Evolutionary conservation across 768 basidiomycete species (phyloP), one percentile per base, ranked within the genome.

Genomic region (Lentinula raphanica): DNA sequence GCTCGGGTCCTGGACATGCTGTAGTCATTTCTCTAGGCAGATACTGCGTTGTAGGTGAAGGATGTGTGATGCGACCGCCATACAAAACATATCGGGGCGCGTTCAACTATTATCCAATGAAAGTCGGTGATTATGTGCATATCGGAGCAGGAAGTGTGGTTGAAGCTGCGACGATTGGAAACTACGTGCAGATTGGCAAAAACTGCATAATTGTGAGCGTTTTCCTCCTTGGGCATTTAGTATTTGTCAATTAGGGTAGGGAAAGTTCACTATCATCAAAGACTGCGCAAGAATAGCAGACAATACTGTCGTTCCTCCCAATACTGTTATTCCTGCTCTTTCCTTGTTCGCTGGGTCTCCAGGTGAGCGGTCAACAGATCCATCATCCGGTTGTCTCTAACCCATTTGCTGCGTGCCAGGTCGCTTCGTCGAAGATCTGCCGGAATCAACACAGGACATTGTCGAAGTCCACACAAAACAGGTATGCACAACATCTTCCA

Each of bases 81-180:
- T 91, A 92, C 70, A 92, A 93, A 72, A 93, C 91, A 0, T 94
- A 93, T 69, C 84, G 91, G 53, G 90, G 90, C 60, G 87, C 89
- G 61, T 92, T 93, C 78, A 97, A 98, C 67, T 98, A 95, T 73
- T 98, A 98, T 67, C 96, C 96, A 5, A 93, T 98, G 87, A 94
- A 95, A 69, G 86, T 99, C 9, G 92, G 93, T 2, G 95, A 98
- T 72, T 86, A 92, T 67, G 97, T 98, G 23, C 88, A 96, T 61
- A 92, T 99, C 45, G 96, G 95, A 15, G 84, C 89, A n/a, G 83
- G 84, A 62, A 84, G 82, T 42, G 85, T 98, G 54, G 82, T 99
- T 21, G 97, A 99, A 73, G 97, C 97, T 0, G 94, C 95, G 0
- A 89, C 87, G 2, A 94, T 98, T 49, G 96, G 97, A 3, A 92